Conservation (phyloP, 2,329 filamentous ascomycete species). For the Verticillium albo-atrum region DNA sequence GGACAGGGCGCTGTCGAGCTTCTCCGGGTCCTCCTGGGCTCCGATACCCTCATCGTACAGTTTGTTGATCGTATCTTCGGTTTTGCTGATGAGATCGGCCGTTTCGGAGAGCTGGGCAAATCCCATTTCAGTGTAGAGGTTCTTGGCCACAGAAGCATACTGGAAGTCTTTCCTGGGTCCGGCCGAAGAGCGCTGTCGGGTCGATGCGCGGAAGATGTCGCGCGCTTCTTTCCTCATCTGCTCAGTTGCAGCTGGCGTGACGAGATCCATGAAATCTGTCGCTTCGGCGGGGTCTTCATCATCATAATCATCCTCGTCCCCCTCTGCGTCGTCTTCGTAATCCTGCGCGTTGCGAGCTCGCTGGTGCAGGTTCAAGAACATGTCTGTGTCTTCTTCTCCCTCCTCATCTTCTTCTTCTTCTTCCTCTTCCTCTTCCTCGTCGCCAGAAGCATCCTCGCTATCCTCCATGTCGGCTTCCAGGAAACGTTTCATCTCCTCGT, state of each 20-base stretch:
- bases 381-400: slow-evolving; percentile 28
- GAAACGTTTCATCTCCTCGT: slow-evolving; percentile 30
- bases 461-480: slow-evolving; percentile 29
- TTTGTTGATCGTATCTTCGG: slow-evolving; percentile 64
- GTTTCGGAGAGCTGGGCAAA: slow-evolving; percentile 63
- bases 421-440: slow-evolving; percentile 31
- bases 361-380: slow-evolving; percentile 2
- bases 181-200: slow-evolving; percentile 36
- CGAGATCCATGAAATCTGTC: slow-evolving; percentile 50
- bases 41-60: slow-evolving; percentile 61
- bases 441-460: slow-evolving; percentile 26
- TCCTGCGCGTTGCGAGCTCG: slow-evolving; percentile 28
- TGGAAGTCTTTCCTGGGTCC: slow-evolving; percentile 52
- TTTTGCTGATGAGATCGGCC: slow-evolving; percentile 67
- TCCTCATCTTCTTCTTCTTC: slow-evolving; percentile 34
- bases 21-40: slow-evolving; percentile 49
- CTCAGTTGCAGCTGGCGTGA: slow-evolving; percentile 49
- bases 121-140: slow-evolving; percentile 56
- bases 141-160: slow-evolving; percentile 68
- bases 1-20: slow-evolving; percentile 52
- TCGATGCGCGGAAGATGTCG: slow-evolving; percentile 49
- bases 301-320: slow-evolving; percentile 34
- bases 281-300: slow-evolving; percentile 6
- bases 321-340: slow-evolving; percentile 33
- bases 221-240: slow-evolving; percentile 52